Conservation (phyloP, 1,139 yeast genomes). For the Arxiozyma telluris region DNA sequence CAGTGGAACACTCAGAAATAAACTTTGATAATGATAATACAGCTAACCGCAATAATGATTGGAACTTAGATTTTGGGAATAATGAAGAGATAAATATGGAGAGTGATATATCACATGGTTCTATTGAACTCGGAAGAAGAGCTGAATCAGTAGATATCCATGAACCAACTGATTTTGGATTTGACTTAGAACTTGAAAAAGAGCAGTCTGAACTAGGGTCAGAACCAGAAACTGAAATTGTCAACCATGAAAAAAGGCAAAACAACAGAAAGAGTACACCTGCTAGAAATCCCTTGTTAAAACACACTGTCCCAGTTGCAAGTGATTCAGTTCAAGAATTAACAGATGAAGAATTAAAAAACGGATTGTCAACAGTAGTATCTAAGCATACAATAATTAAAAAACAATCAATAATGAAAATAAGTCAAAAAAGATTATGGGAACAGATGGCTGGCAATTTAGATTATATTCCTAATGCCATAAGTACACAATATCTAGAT, state of each 20-base stretch:
- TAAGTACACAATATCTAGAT: conserved; percentile 7
- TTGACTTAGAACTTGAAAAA: conserved; percentile 31
- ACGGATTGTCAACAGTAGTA: background rate
- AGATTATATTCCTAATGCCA: conserved; percentile 9
- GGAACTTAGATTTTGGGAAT: conserved; percentile 22
- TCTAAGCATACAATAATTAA: background rate
- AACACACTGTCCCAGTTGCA: conserved; percentile 18
- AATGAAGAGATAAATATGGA: conserved; percentile 9
- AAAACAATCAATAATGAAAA: background rate
- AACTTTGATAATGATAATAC: background rate
- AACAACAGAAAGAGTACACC: conserved; percentile 6
- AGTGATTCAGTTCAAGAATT: conserved; percentile 20
- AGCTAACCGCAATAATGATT: conserved; percentile 17
- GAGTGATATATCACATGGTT: conserved; percentile 15
- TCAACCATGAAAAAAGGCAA: conserved; percentile 17
- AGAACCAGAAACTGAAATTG: conserved; percentile 9
- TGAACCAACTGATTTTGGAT: conserved; percentile 29
- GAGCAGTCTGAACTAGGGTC: conserved; percentile 12
- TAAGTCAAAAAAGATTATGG: conserved; percentile 12
- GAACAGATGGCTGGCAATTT: conserved; percentile 9
- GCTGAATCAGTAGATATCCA: conserved; percentile 17
- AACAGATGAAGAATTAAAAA: conserved; percentile 9
- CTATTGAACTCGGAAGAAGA: conserved; percentile 33
- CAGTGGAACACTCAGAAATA: conserved; percentile 1
- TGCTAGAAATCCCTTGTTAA: conserved; percentile 7